Base-by-base conservation (phyloP, 108 stramenopile species). In the Fragilaria radians region DNA sequence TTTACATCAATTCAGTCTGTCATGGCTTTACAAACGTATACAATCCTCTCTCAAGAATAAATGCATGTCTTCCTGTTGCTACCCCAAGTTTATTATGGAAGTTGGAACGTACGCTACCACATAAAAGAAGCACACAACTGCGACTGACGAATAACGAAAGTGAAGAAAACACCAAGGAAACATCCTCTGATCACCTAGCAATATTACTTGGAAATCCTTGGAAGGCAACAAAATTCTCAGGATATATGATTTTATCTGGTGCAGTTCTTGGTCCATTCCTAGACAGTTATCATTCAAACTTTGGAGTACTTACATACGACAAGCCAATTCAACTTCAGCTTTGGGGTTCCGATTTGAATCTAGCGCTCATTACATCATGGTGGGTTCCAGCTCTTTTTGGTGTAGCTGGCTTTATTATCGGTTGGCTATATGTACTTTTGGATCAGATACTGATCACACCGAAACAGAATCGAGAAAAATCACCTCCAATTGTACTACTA, bases 331-430 rank as follows among this genome's bases (percentile, higher is more conserved):
- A 51, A 23, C 57, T 60, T 14, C 61, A 61, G 7, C 52, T 91
- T 22, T 74, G 83, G 69, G 79, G 85, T 26, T 50, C 47, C 7
- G 48, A 50, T n/a, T 66, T 52, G 5, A 52, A 67, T 0, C 75
- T 76, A 19, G 84, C 71, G 18, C 63, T 90, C 32, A 73, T 71
- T 27, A 93, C 91, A 24, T 70, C 86, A 7, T 87, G 84, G 77
- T 93, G 91, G 91, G 87, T 89, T 9, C 88, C 91, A 22, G 77
- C 66, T 28, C 64, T 93, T 5, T 93, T 93, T 71, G 91, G 85
- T 28, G 47, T 89, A 24, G 91, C 91, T 3, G 91, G 91, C 0
- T 85, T 83, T 48, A 36, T 93, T 0, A 93, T 93, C 55, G 91
- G 91, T 17, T 89, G 87, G 87, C 51, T 89, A 24, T 93, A 93